phyloP scores from a whole-genome alignment of 2,329 filamentous ascomycete species.

The Nemania sp. region DNA sequence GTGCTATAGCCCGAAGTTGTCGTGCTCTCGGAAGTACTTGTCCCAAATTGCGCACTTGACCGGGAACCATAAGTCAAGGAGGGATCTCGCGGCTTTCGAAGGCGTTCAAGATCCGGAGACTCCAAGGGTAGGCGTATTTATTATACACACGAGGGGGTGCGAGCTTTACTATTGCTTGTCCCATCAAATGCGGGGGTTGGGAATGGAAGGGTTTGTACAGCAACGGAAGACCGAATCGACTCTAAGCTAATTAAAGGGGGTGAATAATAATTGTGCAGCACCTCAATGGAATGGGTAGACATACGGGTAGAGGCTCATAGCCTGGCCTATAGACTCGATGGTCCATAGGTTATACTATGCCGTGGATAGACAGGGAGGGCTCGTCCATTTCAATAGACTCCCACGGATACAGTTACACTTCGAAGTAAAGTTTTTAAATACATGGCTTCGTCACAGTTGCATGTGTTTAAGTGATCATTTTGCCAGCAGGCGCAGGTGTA shows the following conservation, averaged over 20 bases:
- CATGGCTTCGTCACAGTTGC: too few species aligned
- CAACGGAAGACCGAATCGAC: neutral
- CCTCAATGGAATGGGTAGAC: too few species aligned
- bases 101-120: neutral
- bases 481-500: too few species aligned
- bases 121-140: neutral
- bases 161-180: neutral
- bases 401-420: too few species aligned
- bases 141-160: neutral
- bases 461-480: too few species aligned
- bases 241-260: neutral
- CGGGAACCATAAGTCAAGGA: neutral
- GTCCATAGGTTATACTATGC: too few species aligned
- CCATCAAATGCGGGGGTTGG: neutral
- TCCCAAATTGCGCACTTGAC: neutral
- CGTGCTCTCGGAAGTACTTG: neutral
- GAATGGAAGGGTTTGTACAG: neutral
- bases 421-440: too few species aligned
- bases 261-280: too few species aligned
- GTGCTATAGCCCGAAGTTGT: neutral
- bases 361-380: too few species aligned
- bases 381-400: too few species aligned
- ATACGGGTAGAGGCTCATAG: too few species aligned
- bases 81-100: neutral
- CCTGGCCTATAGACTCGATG: too few species aligned